Evolutionary conservation across 164 flowering plant species (phyloP).

Genomic region (Vitis rupestris): DNA sequence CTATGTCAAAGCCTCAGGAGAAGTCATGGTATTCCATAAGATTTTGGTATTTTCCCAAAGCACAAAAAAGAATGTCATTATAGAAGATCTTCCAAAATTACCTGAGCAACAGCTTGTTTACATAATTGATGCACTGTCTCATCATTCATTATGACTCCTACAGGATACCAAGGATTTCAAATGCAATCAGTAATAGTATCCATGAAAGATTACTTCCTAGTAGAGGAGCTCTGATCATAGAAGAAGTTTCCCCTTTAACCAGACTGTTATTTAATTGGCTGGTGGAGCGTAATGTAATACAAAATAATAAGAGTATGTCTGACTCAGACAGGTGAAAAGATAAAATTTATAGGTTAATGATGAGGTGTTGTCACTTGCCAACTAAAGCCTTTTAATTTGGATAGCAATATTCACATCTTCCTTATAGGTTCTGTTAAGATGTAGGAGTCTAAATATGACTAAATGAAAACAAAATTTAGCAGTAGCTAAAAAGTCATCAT

Average conservation of each 20-base stretch:
- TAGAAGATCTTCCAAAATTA: constrained; percentile 20
- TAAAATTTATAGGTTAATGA: too few species aligned
- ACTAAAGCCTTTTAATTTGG: background rate
- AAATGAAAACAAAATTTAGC: background rate
- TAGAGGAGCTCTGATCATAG: background rate
- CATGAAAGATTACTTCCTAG: background rate
- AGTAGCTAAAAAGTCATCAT: background rate
- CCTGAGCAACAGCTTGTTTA: constrained; percentile 97
- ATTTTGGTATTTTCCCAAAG: background rate
- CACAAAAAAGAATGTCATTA: background rate
- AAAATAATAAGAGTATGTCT: background rate
- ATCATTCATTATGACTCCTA: constrained; percentile 97
- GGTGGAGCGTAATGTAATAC: background rate
- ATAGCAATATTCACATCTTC: background rate
- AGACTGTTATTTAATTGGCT: background rate
- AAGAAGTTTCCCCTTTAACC: background rate
- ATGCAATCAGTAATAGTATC: constrained; percentile 13
- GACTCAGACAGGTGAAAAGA: background rate
- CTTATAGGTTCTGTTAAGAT: background rate
- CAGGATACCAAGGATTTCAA: constrained; percentile 11
- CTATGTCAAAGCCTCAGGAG: background rate
- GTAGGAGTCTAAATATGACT: background rate
- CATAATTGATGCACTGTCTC: constrained; percentile 95
- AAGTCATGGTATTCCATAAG: background rate
- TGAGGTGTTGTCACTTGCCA: background rate